Percentiles rank a stretch among this genome's conserved stretches.
These are phyloP conservation scores for Phyllosticta paracitricarpa DNA, from an alignment of 2,329 filamentous ascomycete species.

Conservation along the genomic window DNA sequence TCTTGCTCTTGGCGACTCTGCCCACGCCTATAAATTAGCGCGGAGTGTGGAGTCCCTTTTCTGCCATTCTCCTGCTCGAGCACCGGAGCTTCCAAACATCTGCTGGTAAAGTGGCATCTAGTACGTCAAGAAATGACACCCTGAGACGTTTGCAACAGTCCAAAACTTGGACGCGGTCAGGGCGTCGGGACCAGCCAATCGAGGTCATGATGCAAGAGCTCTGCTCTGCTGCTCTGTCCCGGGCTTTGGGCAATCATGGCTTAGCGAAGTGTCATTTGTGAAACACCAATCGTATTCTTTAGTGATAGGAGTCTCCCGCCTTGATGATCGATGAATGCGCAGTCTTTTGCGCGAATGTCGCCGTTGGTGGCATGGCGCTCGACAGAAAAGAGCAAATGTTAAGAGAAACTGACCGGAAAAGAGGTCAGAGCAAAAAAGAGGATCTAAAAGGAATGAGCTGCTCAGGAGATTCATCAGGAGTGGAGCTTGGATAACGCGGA, in stretches of 20 bases:
- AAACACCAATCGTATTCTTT: not conserved
- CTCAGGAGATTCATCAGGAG: not conserved
- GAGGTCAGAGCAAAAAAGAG: not conserved
- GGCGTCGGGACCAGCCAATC: not conserved
- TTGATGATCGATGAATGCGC: not conserved
- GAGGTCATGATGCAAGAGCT: not conserved
- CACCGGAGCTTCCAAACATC: not conserved
- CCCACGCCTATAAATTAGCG: not conserved
- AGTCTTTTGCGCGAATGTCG: not conserved
- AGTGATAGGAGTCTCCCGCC: not conserved
- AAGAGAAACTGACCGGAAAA: not conserved
- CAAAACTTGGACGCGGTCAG: not conserved
- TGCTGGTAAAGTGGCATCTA: not conserved
- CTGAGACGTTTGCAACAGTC: not conserved
- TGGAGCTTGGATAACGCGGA: not conserved
- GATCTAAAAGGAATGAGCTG: not conserved
- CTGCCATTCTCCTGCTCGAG: not conserved
- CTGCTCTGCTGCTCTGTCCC: not conserved
- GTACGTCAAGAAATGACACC: not conserved
- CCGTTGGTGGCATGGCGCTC: not conserved
- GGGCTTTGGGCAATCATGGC: not conserved
- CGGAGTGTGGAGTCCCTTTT: not conserved
- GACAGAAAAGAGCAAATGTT: not conserved
- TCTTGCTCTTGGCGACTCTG: not conserved
- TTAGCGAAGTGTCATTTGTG: not conserved